Base-by-base conservation (phyloP, 2,329 filamentous ascomycete species). In the Xylaria sp. region DNA sequence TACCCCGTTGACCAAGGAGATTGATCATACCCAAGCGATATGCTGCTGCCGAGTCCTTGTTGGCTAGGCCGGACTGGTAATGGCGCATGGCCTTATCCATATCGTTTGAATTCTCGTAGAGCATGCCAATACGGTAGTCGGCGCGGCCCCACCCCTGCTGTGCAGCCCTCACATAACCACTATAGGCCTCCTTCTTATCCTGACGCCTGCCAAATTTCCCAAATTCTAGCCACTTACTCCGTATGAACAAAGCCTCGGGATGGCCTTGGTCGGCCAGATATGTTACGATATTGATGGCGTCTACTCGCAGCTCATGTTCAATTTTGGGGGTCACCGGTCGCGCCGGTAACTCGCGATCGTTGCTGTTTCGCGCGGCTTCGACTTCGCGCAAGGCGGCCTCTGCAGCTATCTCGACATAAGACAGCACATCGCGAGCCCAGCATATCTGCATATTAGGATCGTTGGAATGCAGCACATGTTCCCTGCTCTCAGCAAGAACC, bases 111-210 rank as follows among this genome's bases (percentile, higher is more conserved):
- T 92, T 94, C 81, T 99, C 96, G 78, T 94, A 98, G 65, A 98
- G 92, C 95, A 98, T 99, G 70, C 96, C 96, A 82, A 99, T 97
- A 55, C 96, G 90, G 80, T 99, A 99, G 80, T 98, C 93, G 21
- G 96, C 94, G 74, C 96, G 87, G 24, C 91, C 89, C 81, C 94
- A 97, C 66, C 93, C 93, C 74, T 93, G 90, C 74, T 94, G 92
- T 34, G 93, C 92, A n/a, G 96, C 93, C 75, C 91, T 86, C 70
- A 90, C 89, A 81, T 98, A 99, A 75, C 92, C 92, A 69, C 90
- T 83, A 78, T 97, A 98, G 7, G 96, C 95, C 81, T 98, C 95
- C 76, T 95, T 94, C 83, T 97, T 97, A 83, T 99, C 96, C 68
- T 94, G 86, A 32, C 94, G 89, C 79, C 91, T 90, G 47, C 93